Conservation (phyloP, 257 asterid species). For the Lycium barbarum region DNA sequence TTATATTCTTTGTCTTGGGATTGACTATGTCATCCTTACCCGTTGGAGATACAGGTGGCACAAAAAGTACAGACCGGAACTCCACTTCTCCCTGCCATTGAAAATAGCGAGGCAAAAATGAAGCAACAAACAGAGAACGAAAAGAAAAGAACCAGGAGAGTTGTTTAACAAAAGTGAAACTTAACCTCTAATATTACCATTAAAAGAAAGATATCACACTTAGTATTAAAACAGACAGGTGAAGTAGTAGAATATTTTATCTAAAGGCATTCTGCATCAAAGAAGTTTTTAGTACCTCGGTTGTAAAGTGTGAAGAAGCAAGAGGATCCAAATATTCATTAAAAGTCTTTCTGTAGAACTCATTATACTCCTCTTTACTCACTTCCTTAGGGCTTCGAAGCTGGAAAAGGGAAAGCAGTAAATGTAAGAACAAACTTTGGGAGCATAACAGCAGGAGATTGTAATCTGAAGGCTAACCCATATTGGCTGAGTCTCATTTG, state of each 20-base stretch:
- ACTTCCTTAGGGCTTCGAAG: slow-evolving; percentile 96
- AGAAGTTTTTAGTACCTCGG: slow-evolving; percentile 64
- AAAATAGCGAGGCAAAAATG: slow-evolving; percentile 31
- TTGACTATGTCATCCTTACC: slow-evolving; percentile 87
- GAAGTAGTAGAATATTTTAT: slow-evolving; percentile 17
- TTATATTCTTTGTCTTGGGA: slow-evolving; percentile 90
- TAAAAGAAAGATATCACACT: background rate
- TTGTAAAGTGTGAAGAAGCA: slow-evolving; percentile 96
- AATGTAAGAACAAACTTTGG: slow-evolving; percentile 4
- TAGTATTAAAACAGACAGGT: slow-evolving; percentile 26
- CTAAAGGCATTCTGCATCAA: background rate
- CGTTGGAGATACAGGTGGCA: slow-evolving; percentile 75
- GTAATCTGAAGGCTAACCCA: slow-evolving; percentile 69
- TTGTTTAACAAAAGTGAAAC: background rate
- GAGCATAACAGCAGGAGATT: slow-evolving; percentile 22
- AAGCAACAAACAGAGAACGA: background rate
- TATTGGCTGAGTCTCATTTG: slow-evolving; percentile 93
- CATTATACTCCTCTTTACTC: slow-evolving; percentile 86
- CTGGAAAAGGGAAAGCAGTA: slow-evolving; percentile 44
- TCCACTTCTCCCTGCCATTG: slow-evolving; percentile 92
- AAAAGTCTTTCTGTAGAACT: slow-evolving; percentile 87
- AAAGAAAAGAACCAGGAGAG: background rate
- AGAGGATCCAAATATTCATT: slow-evolving; percentile 93
- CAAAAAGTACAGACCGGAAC: slow-evolving; percentile 86
- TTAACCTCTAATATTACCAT: background rate